Percentiles rank a stretch among this genome's conserved stretches.
These are phyloP conservation scores for Gigaspora rosea DNA, from an alignment of 192 early-diverging fungal species.

Conservation along the genomic window DNA sequence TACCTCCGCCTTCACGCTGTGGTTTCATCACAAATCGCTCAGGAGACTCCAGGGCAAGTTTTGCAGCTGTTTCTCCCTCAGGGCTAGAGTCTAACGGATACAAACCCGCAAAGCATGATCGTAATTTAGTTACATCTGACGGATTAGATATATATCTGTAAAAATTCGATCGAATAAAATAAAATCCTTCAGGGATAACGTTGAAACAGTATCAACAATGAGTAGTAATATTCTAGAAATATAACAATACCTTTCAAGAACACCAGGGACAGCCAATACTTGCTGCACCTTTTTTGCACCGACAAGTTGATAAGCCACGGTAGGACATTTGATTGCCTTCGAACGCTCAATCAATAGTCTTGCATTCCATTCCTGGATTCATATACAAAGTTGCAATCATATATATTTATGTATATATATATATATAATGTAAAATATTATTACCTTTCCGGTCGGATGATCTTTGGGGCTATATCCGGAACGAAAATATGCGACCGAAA, in stretches of 20 bases:
- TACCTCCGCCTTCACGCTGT: conserved; percentile 93
- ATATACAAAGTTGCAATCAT: background rate
- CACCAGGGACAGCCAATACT: conserved; percentile 76
- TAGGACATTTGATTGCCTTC: conserved; percentile 84
- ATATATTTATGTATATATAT: background rate
- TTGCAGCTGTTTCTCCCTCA: conserved; percentile 67
- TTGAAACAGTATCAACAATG: background rate
- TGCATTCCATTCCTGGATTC: conserved; percentile 83
- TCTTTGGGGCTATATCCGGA: conserved; percentile 91
- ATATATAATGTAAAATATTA: background rate
- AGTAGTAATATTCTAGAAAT: background rate
- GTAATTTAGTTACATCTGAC: conserved; percentile 51
- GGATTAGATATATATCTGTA: conserved; percentile 51
- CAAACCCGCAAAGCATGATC: conserved; percentile 84
- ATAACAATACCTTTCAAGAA: conserved; percentile 71
- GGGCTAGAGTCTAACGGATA: conserved; percentile 79
- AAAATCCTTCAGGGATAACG: background rate
- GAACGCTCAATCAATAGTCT: conserved; percentile 84
- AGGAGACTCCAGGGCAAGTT: conserved; percentile 65
- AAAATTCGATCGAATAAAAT: background rate
- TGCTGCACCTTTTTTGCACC: conserved; percentile 98
- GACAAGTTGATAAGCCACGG: conserved; percentile 85
- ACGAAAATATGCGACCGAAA: conserved; percentile 89
- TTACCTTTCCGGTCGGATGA: conserved; percentile 73
- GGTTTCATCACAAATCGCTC: conserved; percentile 88